A percentile compares a stretch with the other conserved stretches of the same genome.
Evolutionary conservation across 441 rosid genomes (phyloP).

Genomic region (Viola pubescens): DNA sequence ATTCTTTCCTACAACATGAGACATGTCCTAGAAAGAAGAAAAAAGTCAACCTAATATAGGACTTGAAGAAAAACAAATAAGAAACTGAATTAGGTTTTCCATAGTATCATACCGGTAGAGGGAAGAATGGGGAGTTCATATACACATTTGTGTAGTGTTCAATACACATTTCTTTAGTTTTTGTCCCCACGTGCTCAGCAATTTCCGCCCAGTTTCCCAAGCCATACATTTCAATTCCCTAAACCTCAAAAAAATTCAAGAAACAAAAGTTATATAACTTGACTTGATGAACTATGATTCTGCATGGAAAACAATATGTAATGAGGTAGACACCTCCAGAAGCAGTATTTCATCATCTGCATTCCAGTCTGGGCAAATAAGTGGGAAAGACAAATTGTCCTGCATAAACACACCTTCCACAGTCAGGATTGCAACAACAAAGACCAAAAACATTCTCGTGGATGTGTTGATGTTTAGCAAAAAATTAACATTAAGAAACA

Average conservation of each 20-base stretch:
- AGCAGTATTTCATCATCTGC: constrained; percentile 95
- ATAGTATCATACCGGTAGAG: constrained; percentile 64
- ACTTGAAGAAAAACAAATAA: constrained; percentile 1
- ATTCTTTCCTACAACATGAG: constrained; percentile 90
- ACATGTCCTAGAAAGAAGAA: constrained; percentile 52
- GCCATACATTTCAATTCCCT: constrained; percentile 99
- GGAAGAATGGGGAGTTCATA: constrained; percentile 75
- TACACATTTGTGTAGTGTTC: constrained; percentile 70
- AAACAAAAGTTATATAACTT: not conserved
- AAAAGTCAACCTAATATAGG: constrained; percentile 8
- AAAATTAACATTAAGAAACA: not conserved
- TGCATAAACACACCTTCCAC: constrained; percentile 20
- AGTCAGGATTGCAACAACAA: not conserved
- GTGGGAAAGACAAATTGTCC: constrained; percentile 85
- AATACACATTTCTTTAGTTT: constrained; percentile 81
- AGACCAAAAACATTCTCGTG: not conserved
- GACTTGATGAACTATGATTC: too few species aligned
- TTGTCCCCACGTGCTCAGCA: constrained; percentile 96
- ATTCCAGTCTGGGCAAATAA: constrained; percentile 89
- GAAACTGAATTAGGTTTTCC: constrained; percentile 7
- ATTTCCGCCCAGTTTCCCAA: constrained; percentile 94
- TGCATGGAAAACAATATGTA: too few species aligned
- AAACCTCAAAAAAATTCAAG: constrained; percentile 11
- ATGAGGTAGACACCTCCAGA: constrained; percentile 46
- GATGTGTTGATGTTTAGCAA: not conserved